Evolutionary conservation across 495 filamentous ascomycete species (phyloP), one percentile per base, ranked within the genome.

Genomic region (Penicillium pulvis): DNA sequence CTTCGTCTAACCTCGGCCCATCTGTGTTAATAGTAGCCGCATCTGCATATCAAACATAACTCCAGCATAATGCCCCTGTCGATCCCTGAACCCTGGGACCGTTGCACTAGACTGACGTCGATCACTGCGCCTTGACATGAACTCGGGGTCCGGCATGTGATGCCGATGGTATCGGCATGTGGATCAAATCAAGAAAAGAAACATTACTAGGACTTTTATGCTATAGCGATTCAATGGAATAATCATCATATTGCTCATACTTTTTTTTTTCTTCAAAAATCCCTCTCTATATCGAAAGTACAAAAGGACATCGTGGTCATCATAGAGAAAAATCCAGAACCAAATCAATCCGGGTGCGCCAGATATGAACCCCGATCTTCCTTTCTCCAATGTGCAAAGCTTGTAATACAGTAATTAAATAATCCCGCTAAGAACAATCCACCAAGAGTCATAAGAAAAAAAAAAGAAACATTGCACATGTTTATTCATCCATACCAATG

Each of bases 401-500:
- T 17, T 30, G 33, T 56, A 58, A 53, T 53, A 65, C 50, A 61
- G 48, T 51, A 51, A 62, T 47, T 55, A 56, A 39, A 53, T 52
- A 44, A 55, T 48, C 28, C 51, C 54, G 48, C 57, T 61, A 58
- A 52, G 42, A 54, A 45, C 31, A 41, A 41, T 41, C 39, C 14
- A 41, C 39, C 39, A 41, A 41, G 16, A 41, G n/a, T 41, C 39
- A 41, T n/a, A 41, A 41, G 6, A 52, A 41, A 31, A 52, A 41
- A 31, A 17, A 23, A 16, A 24, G 28, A 45, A 30, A 51, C 31
- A 12, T 50, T 55, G 48, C 51, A 61, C 48, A 24, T 55, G 56
- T 56, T 57, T 30, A 50, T 41, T 60, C 58, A 54, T 57, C 59
- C 35, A 75, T 51, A 46, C 44, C 62, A n/a, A 74, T 61, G 16